Evolutionary conservation across 2,329 filamentous ascomycete species (phyloP), one percentile per base, ranked within the genome.

Genomic region (Xylariaceae sp.): DNA sequence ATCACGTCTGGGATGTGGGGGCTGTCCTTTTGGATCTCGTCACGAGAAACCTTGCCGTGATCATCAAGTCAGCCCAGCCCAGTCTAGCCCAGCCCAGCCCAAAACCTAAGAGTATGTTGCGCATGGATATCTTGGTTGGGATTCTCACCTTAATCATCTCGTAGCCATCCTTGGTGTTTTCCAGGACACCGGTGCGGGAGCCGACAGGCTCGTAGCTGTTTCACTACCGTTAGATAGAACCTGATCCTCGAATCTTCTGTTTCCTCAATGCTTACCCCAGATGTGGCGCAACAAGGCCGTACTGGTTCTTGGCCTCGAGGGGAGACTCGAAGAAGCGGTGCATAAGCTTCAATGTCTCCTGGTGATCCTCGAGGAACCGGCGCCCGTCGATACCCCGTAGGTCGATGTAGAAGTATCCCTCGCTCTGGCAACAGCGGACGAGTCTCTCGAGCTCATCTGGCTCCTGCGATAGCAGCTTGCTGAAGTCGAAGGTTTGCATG

Each of bases 371-470:
- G 54, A 81, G 72, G 67, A 79, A 74, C 46, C 78, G 67, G 56
- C 77, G 76, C 58, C 78, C 78, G 61, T 81, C 78, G 56, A 80
- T 77, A 58, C 71, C 72, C 58, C 75, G 64, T 7, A 81, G 72
- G 64, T 81, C 76, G 41, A 82, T 73, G 64, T 81, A 80, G 68
- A 81, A 82, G 72, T 76, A 82, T 1, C 79, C 79, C 35, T 78
- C 73, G 26, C 74, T 70, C 55, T 76, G 69, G 65, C 79, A 81
- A 59, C 71, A 73, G 37, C 72, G 68, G 52, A 80, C 65, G 6
- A 80, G 69, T 62, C 74, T 78, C 57, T 80, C 76, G 6, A 81
- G 67, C 67, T 82, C 79, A 26, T 67, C 69, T 6, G 78, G 77
- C 57, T 82, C 77, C 59, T 80, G 76, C 0, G 78, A 81, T 37